phyloP scores from a whole-genome alignment of 108 stramenopile genomes.

The Pseudonitzschia multiseries region DNA sequence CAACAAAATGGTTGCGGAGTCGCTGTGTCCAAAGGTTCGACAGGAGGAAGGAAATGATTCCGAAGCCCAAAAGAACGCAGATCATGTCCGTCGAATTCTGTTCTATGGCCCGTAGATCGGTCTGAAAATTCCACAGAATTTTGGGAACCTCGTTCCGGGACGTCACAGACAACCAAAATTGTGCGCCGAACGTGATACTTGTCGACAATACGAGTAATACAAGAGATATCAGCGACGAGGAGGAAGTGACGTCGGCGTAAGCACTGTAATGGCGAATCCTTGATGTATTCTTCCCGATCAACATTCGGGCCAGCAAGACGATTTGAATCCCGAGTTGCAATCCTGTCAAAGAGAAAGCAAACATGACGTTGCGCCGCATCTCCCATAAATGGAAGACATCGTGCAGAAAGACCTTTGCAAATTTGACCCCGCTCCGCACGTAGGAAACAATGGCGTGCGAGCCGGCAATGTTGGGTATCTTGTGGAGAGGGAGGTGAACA shows the following conservation, averaged over 20 bases:
- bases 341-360: not conserved
- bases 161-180: not conserved
- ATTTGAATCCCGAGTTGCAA: conserved; percentile 5
- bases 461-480: not conserved
- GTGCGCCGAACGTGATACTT: not conserved
- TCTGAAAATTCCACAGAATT: not conserved
- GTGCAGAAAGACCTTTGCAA: conserved; percentile 2
- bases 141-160: not conserved
- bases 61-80: not conserved
- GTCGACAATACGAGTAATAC: not conserved
- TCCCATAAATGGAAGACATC: conserved; percentile 6
- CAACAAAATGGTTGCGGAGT: not conserved
- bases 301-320: not conserved
- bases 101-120: not conserved
- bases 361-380: conserved; percentile 11
- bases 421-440: not conserved
- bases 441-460: not conserved
- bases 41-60: not conserved
- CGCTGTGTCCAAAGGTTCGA: not conserved
- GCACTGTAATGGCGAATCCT: no score
- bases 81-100: not conserved
- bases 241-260: not conserved
- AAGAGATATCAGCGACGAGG: not conserved
- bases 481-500: conserved; percentile 7
- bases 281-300: not conserved